Percentiles rank a stretch among this genome's conserved stretches.
Evolutionary conservation across 345 rosid genomes (phyloP).

Genomic region (Ceriops decandra): DNA sequence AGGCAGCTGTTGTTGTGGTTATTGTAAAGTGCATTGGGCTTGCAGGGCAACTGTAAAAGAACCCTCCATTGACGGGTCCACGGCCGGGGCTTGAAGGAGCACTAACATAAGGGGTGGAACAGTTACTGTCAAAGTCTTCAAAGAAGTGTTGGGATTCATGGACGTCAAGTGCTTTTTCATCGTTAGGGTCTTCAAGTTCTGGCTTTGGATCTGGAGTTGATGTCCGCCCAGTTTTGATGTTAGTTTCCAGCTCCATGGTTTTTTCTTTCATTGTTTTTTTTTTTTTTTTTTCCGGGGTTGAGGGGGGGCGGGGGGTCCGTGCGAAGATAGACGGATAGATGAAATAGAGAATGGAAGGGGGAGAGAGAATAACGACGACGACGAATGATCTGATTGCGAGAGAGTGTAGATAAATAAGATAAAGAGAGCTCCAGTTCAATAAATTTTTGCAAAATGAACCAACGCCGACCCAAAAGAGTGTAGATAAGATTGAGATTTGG

Average conservation of each 20-base stretch:
- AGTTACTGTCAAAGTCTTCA: slow-evolving; percentile 54
- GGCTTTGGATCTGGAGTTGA: slow-evolving; percentile 4
- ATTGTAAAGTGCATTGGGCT: slow-evolving; percentile 94
- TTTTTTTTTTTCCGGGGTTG: fast-evolving
- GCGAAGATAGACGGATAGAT: too few species aligned
- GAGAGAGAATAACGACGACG: too few species aligned
- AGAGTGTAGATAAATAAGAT: too few species aligned
- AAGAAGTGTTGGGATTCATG: slow-evolving; percentile 11
- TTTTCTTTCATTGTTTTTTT: too few species aligned
- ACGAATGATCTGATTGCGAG: too few species aligned
- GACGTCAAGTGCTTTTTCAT: background rate
- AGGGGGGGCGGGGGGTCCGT: too few species aligned
- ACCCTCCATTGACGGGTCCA: slow-evolving; percentile 40
- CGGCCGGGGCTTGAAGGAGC: slow-evolving; percentile 98
- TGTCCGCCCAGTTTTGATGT: slow-evolving; percentile 20
- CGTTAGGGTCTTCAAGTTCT: slow-evolving; percentile 4
- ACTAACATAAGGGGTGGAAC: slow-evolving; percentile 95
- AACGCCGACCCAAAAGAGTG: too few species aligned
- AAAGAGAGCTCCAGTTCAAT: too few species aligned
- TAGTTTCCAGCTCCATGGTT: slow-evolving; percentile 35
- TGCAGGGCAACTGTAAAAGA: slow-evolving; percentile 87
- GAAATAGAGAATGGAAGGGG: too few species aligned
- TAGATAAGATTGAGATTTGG: too few species aligned
- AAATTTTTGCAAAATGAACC: too few species aligned
- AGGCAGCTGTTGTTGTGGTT: slow-evolving; percentile 19